phyloP scores from a whole-genome alignment of 2,329 filamentous ascomycete species.

The Colletotrichum cuscutae region DNA sequence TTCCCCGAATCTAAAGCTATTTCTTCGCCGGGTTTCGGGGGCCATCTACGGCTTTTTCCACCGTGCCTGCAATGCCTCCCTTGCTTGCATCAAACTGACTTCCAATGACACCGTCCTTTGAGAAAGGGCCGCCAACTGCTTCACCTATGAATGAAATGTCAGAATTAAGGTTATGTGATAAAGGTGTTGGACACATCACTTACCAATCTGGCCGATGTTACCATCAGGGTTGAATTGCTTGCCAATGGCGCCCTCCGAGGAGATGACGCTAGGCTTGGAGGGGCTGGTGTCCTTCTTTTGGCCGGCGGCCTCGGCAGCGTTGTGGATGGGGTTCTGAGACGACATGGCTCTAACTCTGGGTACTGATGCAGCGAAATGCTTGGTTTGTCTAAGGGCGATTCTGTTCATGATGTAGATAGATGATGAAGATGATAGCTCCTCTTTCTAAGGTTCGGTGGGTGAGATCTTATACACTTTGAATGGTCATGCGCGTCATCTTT shows the following conservation, averaged over 20 bases:
- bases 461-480: background rate
- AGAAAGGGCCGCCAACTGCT: slow-evolving; percentile 21
- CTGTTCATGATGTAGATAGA: background rate
- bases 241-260: slow-evolving; percentile 25
- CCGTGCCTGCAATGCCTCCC: slow-evolving; percentile 20
- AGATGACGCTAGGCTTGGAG: slow-evolving; percentile 26
- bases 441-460: background rate
- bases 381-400: background rate
- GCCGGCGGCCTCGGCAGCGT: slow-evolving; percentile 7
- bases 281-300: slow-evolving; percentile 26
- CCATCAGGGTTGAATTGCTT: slow-evolving; percentile 32
- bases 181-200: background rate
- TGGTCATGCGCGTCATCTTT: slow-evolving; percentile 10
- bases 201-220: slow-evolving; percentile 29
- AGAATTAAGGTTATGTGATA: background rate
- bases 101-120: slow-evolving; percentile 22
- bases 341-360: slow-evolving; percentile 8
- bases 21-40: slow-evolving; percentile 29
- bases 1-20: background rate
- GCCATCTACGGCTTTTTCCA: slow-evolving; percentile 19
- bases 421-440: rapidly evolving
- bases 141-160: background rate
- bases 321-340: slow-evolving; percentile 17
- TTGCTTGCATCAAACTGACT: slow-evolving; percentile 29
- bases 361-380: background rate